Conservation (phyloP, 2,329 filamentous ascomycete species). For the Hortaea sp. region DNA sequence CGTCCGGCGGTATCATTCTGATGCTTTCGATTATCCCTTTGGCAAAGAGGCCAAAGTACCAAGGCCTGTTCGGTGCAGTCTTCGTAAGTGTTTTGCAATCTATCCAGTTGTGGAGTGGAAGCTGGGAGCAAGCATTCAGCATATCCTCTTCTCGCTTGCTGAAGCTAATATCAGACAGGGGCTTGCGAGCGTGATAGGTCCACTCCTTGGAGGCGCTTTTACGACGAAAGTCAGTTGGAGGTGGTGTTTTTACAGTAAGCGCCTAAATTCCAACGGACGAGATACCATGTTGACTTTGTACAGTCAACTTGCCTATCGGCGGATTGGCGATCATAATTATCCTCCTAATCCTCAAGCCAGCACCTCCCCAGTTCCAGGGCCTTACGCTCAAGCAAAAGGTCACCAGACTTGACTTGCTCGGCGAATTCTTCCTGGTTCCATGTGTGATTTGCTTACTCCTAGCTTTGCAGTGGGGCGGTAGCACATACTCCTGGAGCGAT, state of each 20-base stretch:
- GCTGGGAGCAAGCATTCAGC: too few species aligned
- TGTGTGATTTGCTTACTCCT: slow-evolving; percentile 35
- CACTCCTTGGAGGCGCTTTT: slow-evolving; percentile 35
- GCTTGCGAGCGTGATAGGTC: slow-evolving; percentile 33
- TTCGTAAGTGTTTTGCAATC: slow-evolving; percentile 10
- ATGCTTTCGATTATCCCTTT: slow-evolving; percentile 35
- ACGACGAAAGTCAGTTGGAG: slow-evolving; percentile 33
- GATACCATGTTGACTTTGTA: slow-evolving; percentile 9
- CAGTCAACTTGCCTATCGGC: slow-evolving; percentile 38
- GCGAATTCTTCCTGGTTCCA: slow-evolving; percentile 29
- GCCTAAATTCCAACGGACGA: not conserved
- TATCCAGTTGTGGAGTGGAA: too few species aligned
- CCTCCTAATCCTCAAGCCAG: slow-evolving; percentile 30
- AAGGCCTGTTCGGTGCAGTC: slow-evolving; percentile 27
- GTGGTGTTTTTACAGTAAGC: slow-evolving; percentile 14
- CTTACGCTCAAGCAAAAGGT: slow-evolving; percentile 27
- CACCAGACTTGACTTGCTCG: slow-evolving; percentile 36
- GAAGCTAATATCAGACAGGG: slow-evolving; percentile 4
- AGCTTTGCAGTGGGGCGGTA: slow-evolving; percentile 40
- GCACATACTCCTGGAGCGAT: slow-evolving; percentile 30
- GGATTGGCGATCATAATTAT: slow-evolving; percentile 30
- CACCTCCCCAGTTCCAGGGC: slow-evolving; percentile 9
- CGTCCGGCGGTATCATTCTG: slow-evolving; percentile 28
- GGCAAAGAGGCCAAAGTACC: slow-evolving; percentile 28
- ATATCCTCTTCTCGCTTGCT: too few species aligned